Evolutionary conservation across 2,329 filamentous ascomycete species (phyloP).

Genomic region (Ophiognomonia clavigignenti-juglandacearum): DNA sequence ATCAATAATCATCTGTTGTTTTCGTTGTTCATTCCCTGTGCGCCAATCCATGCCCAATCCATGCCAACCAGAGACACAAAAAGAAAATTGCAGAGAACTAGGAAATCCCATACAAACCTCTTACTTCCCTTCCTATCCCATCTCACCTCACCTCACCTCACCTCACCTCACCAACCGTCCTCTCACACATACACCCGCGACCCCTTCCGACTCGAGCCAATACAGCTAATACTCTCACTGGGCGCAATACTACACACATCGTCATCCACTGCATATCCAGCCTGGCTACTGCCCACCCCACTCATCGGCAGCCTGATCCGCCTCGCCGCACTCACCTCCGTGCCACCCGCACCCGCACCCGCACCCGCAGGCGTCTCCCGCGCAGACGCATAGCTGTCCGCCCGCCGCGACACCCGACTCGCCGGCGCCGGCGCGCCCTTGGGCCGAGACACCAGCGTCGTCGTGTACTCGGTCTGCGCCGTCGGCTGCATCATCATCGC

Average conservation of each 20-base stretch:
- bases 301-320: constrained; percentile 37
- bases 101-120: no score
- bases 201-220: constrained; percentile 40
- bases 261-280: constrained; percentile 34
- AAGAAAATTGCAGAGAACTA: no score
- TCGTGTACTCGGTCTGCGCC: constrained; percentile 17
- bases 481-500: constrained; percentile 13
- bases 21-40: no score
- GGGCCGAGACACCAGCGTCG: constrained; percentile 21
- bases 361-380: constrained; percentile 8
- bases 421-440: no score
- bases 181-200: constrained; percentile 23
- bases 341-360: no score
- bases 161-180: no score
- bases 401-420: constrained; percentile 20
- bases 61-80: no score
- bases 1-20: no score
- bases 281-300: constrained; percentile 34
- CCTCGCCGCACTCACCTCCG: constrained; percentile 26
- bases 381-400: constrained; percentile 17
- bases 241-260: constrained; percentile 52
- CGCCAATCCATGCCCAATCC: no score
- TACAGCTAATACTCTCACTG: constrained; percentile 57
- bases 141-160: no score
- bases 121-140: no score